Evolutionary conservation across 352 stramenopile species (phyloP), one percentile per base, ranked within the genome.

Genomic region (Phytophthora agathidicida): DNA sequence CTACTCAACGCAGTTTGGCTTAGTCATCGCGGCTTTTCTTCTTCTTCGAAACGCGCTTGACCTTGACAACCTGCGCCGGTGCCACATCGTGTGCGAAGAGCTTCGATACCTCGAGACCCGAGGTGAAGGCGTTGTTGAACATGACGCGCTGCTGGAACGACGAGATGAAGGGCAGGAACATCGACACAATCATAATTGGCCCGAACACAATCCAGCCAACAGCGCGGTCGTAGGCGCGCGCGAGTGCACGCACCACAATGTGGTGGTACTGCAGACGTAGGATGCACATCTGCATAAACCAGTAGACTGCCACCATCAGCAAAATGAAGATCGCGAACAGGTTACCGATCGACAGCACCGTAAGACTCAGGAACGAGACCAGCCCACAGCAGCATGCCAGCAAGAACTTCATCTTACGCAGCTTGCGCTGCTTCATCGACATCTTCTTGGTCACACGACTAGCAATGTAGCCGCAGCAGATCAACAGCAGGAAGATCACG

Each of bases 51-150:
- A 91, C 75, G 26, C 80, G 80, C 76, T 96, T 96, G 33, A 92
- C 82, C 74, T 94, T 96, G 54, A 93, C 82, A 16, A 92, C 79
- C 57, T 91, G 83, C 20, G 79, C 68, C 17, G 83, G 82, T 2
- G 83, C 83, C 51, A 91, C 86, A 28, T 96, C 86, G 71, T 96
- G 83, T 16, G 86, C 75, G 56, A 96, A 94, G 26, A 96, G 83
- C 73, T 94, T 96, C 53, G 86, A 94, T 43, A 96, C 86, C 55
- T 96, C 86, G 7, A 96, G 65, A 26, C 86, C 86, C 10, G 86
- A 93, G 42, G 84, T 96, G 64, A 96, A 96, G 20, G 86, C 86
- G 56, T 89, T 93, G 75, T 96, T 96, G 62, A 96, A 96, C 86
- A 96, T 96, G 48, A 96, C 82, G 47, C 86, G 84, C 69, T 96